Evolutionary conservation across 192 early-diverging fungal genomes (phyloP).

Genomic region (Coemansia sp.): DNA sequence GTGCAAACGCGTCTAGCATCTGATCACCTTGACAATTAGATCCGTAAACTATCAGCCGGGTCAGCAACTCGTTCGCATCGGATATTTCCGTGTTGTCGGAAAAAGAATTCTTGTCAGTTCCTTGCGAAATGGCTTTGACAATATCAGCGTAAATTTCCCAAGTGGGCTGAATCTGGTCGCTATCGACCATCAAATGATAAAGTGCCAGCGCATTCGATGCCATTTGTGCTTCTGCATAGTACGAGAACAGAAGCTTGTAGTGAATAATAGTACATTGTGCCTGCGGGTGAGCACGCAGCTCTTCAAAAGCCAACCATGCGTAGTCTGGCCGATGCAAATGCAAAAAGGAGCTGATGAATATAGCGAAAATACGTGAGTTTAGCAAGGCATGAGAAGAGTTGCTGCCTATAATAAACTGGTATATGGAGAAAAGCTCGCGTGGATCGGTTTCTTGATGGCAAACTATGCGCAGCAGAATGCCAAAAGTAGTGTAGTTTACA

Average conservation of each 20-base stretch:
- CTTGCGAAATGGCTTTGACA: slow-evolving; percentile 22
- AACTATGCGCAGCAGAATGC: slow-evolving; percentile 20
- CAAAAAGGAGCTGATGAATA: slow-evolving; percentile 42
- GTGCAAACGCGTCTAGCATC: slow-evolving; percentile 21
- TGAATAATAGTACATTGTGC: slow-evolving; percentile 9
- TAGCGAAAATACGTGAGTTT: slow-evolving; percentile 30
- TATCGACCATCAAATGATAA: slow-evolving; percentile 12
- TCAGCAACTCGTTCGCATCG: slow-evolving; percentile 5
- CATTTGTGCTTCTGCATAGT: slow-evolving; percentile 23
- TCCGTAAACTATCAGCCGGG: slow-evolving; percentile 1
- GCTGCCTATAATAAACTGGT: slow-evolving; percentile 15
- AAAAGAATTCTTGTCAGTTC: neutral
- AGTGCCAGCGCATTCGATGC: slow-evolving; percentile 16
- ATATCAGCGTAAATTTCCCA: slow-evolving; percentile 22
- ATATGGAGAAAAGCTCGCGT: slow-evolving; percentile 13
- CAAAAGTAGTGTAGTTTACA: slow-evolving; percentile 34
- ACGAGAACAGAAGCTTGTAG: slow-evolving; percentile 11
- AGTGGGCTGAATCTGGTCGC: slow-evolving; percentile 11
- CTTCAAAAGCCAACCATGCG: slow-evolving; percentile 18
- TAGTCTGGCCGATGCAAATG: slow-evolving; percentile 16
- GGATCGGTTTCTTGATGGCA: slow-evolving; percentile 15
- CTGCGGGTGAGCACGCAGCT: slow-evolving; percentile 21
- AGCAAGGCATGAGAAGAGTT: slow-evolving; percentile 2
- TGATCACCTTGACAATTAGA: neutral
- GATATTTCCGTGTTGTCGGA: neutral